Conservation (phyloP, 192 early-diverging fungal species). For the Mortierella claussenii region DNA sequence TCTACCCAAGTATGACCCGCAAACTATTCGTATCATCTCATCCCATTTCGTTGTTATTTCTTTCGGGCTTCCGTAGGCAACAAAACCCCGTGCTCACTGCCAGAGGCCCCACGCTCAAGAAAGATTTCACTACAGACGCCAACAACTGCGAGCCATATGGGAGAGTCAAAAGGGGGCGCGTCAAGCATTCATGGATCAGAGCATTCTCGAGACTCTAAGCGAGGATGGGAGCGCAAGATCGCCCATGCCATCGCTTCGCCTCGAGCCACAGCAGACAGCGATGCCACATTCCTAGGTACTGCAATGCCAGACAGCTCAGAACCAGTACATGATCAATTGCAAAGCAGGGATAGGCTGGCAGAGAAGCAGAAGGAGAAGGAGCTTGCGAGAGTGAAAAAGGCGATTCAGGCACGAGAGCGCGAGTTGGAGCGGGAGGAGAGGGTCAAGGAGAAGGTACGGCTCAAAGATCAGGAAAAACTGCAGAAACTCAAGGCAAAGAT, state of each 20-base stretch:
- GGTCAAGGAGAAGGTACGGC: conserved; percentile 25
- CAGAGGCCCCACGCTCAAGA: conserved; percentile 22
- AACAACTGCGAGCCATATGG: background rate
- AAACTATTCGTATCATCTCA: background rate
- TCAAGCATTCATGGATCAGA: background rate
- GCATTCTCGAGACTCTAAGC: background rate
- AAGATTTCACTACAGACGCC: conserved; percentile 24
- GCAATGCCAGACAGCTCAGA: background rate
- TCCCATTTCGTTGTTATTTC: background rate
- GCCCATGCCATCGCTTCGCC: conserved; percentile 6
- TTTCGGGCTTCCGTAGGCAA: background rate
- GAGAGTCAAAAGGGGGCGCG: background rate
- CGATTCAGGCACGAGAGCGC: conserved; percentile 15
- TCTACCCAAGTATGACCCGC: too few species aligned
- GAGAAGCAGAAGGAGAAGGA: conserved; percentile 36
- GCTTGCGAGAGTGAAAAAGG: conserved; percentile 27
- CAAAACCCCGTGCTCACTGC: conserved; percentile 16
- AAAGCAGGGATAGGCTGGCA: conserved; percentile 8
- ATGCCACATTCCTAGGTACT: background rate
- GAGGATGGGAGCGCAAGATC: conserved; percentile 1
- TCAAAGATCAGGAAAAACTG: conserved; percentile 36
- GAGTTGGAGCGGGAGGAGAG: conserved; percentile 27
- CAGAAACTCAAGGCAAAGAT: conserved; percentile 35
- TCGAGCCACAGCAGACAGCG: conserved; percentile 8
- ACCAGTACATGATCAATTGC: background rate